Base-by-base conservation (phyloP, 75 land plant genomes). In the Picea sitchensis region DNA sequence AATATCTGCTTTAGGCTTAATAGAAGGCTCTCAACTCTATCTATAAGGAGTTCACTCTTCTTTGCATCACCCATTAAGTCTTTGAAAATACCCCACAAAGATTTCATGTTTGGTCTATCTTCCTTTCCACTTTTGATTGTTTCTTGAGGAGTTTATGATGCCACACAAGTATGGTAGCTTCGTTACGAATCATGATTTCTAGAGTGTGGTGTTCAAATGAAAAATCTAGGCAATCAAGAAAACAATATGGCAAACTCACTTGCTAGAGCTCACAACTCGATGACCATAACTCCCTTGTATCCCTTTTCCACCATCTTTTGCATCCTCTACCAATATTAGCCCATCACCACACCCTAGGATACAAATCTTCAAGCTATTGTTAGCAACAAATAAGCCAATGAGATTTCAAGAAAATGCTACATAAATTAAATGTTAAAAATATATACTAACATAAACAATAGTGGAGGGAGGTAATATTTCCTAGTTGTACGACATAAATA, bases 181-280 rank as follows among this genome's bases (percentile, higher is more conserved):
- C 97, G 11, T 92, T 81, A 11, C 93, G 94, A 60, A 92, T 91
- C 3, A 91, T 92, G 23, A 94, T 82, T 69, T 94, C 95, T 51
- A 94, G 73, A 77, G 91, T 90, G 60, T 87, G 80, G 76, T 94
- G 91, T 72, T 94, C 97, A 23, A 90, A 85, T 15, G 92, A n/a
- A n/a, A n/a, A n/a, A 83, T 92, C 91, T 58, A 92, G 83, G 80
- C 89, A 84, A 65, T 87, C 91, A 32, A 94, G 89, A 80, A 94
- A 79, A 38, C 84, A 83, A 23, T 94, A 91, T 0, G 92, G 78
- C 0, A 90, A 89, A 71, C 1, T 36, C 38, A 36, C 38, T 36
- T 36, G 38, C 38, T 2, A 36, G 38, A 36, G 1, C 38, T 36
- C 38, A 36, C 38, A 36, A 36, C 38, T 2, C 38, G 38, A 36